phyloP scores from a whole-genome alignment of 768 basidiomycete genomes.

The Collybiopsis luxurians region DNA sequence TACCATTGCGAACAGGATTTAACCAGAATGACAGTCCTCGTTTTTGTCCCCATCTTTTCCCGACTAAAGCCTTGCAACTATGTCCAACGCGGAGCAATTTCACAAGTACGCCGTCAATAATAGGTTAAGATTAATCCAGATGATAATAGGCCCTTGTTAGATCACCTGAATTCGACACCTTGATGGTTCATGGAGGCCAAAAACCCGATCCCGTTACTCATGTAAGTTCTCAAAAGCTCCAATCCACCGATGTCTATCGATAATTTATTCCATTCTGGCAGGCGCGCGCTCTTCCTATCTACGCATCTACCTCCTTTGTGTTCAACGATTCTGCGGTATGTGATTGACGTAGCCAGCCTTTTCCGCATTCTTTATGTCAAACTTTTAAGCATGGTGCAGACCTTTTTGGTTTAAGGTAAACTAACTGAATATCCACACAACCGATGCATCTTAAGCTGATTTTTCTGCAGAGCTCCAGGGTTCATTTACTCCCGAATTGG shows the following conservation, averaged over 20 bases:
- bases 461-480: slow-evolving; percentile 42
- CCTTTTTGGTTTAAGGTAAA: slow-evolving; percentile 59
- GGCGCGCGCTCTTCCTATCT: slow-evolving; percentile 78
- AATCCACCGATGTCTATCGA: not conserved
- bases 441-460: not conserved
- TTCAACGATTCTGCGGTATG: slow-evolving; percentile 69
- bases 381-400: slow-evolving; percentile 61
- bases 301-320: slow-evolving; percentile 67
- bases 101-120: slow-evolving; percentile 2
- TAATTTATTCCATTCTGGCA: not conserved
- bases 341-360: too few species aligned
- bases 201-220: slow-evolving; percentile 60
- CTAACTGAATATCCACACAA: not conserved
- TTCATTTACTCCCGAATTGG: slow-evolving; percentile 68
- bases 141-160: slow-evolving; percentile 20
- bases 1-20: too few species aligned
- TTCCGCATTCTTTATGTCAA: not conserved
- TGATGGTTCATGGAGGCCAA: slow-evolving; percentile 80
- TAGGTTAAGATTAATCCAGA: too few species aligned
- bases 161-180: slow-evolving; percentile 74
- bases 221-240: not conserved
- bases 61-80: not conserved
- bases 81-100: slow-evolving; percentile 5
- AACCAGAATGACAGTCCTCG: too few species aligned
- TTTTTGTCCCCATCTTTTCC: too few species aligned